Base-by-base conservation (phyloP, 176 grass and related monocot species). In the Paspalum notatum region DNA sequence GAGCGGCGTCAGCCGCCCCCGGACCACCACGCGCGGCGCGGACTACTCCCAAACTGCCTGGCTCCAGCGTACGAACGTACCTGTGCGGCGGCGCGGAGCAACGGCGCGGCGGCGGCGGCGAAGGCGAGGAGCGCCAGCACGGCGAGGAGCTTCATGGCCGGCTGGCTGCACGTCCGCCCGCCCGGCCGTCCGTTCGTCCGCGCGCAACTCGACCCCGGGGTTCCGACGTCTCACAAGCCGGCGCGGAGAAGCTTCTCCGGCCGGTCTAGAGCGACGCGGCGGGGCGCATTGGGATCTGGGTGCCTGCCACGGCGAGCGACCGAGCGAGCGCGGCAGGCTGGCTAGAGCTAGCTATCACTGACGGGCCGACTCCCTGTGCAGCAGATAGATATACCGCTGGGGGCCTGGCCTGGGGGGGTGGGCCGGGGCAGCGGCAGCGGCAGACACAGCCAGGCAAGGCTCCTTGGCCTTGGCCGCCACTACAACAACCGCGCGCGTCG, bases 241-340 rank as follows among this genome's bases (percentile, higher is more conserved):
- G 32, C 32, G 32, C 32, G 32, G 32, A 1, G 32, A 1, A 25
- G 2, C 27, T 20, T 49, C 42, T 44, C 12, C 43, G 4, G 43
- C 6, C 9, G 54, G 26, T 13, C 71, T 39, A 68, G 12, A 55
- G 71, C 48, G 69, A 57, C 39, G 49, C 71, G 22, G n/a, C 24
- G 61, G 18, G 21, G 62, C 64, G 62, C 78, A 54, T 86, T 68
- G 78, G 85, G 86, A 88, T 88, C 86, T 88, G 72, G 46, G 53
- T 50, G 50, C 0, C 50, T 15, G 60, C 3, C 1, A 6, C 16
- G 14, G 26, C 9, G 18, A 20, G 70, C 51, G 0, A 7, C 16
- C 55, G 48, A 18, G 16, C n/a, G n/a, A n/a, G n/a, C n/a, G n/a
- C n/a, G n/a, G n/a, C n/a, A n/a, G n/a, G n/a, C n/a, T n/a, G n/a